Evolutionary conservation across 768 basidiomycete species (phyloP), one percentile per base, ranked within the genome.

Genomic region (Pleurotus giganteus): DNA sequence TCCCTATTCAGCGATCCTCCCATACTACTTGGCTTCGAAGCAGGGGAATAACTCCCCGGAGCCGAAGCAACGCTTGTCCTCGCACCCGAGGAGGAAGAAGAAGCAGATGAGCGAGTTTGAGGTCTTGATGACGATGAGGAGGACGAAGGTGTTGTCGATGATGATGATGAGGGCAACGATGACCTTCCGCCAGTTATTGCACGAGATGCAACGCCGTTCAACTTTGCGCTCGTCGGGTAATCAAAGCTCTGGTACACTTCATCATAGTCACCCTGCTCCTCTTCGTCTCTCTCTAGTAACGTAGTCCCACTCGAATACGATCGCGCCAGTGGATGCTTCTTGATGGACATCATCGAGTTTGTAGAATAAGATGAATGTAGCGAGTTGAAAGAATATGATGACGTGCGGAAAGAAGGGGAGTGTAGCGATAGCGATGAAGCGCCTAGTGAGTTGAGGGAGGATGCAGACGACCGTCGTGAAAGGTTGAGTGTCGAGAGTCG

Each of bases 401-500:
- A 7, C 32, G 44, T 12, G 43, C 34, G 4, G 47, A 47, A 28
- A 24, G 60, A 37, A n/a, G n/a, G n/a, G 47, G 55, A 41, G 54
- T 53, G 45, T 54, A 31, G 23, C 46, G 57, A 55, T 37, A 57
- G 24, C 32, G 60, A 56, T 47, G 29, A 32, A 0, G 66, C 58
- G 15, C 46, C 46, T 15, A 28, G 9, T 4, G 69, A 63, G 9
- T 55, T 66, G 32, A 80, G 61, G 7, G 79, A 81, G 4, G 77
- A 71, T 1, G 71, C 68, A 0, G 80, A 85, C 12, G 76, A 67
- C 4, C 72, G 74, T 4, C 74, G 70, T 0, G 76, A 70, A 15
- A 86, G 70, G 60, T 80, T 78, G 49, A 87, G 76, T 0, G 75
- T 68, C 4, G 85, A 87, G 4, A 88, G 68, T 6, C 85, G 82